Base-by-base conservation (phyloP, 1,284 basidiomycete species). In the Somion occarium region DNA sequence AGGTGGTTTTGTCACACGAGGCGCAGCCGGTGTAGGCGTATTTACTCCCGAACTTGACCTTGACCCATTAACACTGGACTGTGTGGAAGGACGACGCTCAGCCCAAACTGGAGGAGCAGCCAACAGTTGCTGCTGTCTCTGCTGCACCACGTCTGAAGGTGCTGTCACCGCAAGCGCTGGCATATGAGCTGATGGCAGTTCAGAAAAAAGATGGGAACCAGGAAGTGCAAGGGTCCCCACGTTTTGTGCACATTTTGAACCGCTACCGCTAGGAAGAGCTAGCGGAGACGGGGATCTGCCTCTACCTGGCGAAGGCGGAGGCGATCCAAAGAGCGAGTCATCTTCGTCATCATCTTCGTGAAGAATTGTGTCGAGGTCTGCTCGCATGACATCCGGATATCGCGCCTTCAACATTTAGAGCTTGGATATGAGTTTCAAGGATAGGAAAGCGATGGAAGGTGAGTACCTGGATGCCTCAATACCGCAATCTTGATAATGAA, bases 201-300 rank as follows among this genome's bases (percentile, higher is more conserved):
- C 84, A 90, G 85, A 85, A 85, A 74, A 74, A 70, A 74, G 75
- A 75, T 87, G 88, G 86, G 85, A 87, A 82, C 87, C 87, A 88
- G 86, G 85, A 88, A 88, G 88, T 90, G 88, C 88, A 90, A 89
- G 89, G 86, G 88, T 85, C 87, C 87, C 88, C 87, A 91, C 88
- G 80, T 91, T 89, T 88, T 88, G 72, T 71, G 71, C 68, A 66
- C 61, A 67, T 67, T 67, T 65, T 59, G 65, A 43, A 22, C 61
- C 63, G 37, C 34, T 12, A 46, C 70, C 69, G 63, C 73, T 70
- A 60, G 82, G 82, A 56, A 84, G 72, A 52, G 83, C 83, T 65
- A 82, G 69, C 58, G 64, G 64, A 44, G 62, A 61, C 53, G 80
- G 78, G 71, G 83, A 84, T 82, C 84, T 88, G 84, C 82, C 83